These are phyloP conservation scores for Pyrenophora tritici-repentis DNA, from an alignment of 2,329 filamentous ascomycete genomes.

Conservation along the genomic window DNA sequence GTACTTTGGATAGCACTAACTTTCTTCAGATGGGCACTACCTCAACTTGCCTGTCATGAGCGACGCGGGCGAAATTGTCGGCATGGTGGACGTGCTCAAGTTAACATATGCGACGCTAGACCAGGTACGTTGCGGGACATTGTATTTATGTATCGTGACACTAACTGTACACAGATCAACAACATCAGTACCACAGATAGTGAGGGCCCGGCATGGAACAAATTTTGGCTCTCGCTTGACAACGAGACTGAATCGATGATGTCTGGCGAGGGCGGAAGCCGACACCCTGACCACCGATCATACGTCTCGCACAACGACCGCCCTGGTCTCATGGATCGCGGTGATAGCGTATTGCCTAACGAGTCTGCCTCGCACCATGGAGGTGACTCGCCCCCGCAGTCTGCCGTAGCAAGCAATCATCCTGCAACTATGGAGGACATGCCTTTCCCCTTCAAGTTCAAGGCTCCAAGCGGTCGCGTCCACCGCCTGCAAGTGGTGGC, in stretches of 20 bases:
- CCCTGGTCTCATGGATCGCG: constrained; percentile 62
- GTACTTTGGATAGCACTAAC: constrained; percentile 18
- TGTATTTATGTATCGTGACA: not conserved
- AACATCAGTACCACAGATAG: constrained; percentile 86
- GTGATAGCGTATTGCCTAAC: constrained; percentile 86
- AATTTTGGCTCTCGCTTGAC: constrained; percentile 97
- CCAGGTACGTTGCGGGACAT: constrained; percentile 64
- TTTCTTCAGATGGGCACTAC: constrained; percentile 85
- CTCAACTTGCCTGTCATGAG: constrained; percentile 99
- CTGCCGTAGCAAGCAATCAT: constrained; percentile 63
- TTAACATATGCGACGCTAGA: constrained; percentile 97
- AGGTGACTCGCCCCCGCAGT: constrained; percentile 73
- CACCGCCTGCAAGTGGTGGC: constrained; percentile 87
- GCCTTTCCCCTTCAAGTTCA: constrained; percentile 98
- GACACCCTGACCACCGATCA: constrained; percentile 70
- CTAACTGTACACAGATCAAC: constrained; percentile 64
- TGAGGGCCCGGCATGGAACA: constrained; percentile 98
- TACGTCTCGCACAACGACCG: constrained; percentile 81
- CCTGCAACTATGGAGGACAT: constrained; percentile 64
- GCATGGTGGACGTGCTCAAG: constrained; percentile 99
- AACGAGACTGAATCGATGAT: constrained; percentile 95
- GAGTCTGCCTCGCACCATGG: constrained; percentile 95
- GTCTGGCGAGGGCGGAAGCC: constrained; percentile 84
- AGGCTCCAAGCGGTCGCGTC: constrained; percentile 91
- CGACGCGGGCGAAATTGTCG: constrained; percentile 92